Evolutionary conservation across 495 filamentous ascomycete genomes (phyloP), one percentile per base, ranked within the genome.

Genomic region (Aspergillus leporis): DNA sequence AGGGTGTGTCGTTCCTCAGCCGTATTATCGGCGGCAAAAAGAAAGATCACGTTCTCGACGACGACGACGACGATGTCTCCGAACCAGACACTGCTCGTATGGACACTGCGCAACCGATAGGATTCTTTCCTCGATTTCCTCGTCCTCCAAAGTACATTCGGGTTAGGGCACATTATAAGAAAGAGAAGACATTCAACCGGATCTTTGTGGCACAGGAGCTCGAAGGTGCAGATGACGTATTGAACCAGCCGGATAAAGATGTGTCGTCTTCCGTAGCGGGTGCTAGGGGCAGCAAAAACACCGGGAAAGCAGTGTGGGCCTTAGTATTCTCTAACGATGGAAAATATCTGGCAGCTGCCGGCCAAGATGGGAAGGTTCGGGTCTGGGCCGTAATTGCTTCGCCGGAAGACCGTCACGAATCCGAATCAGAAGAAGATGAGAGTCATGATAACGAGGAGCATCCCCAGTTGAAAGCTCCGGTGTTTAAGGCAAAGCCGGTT

Each of bases 191-290:
- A 53, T 98, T 98, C 70, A 83, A 91, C 58, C 86, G 87, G 31
- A 80, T 95, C 48, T 99, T 99, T 70, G 79, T 97, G 14, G 92
- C 94, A 0, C 94, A 99, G 74, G 90, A 97, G 66, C 74, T 99
- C 32, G 61, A 75, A 48, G 69, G 68, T 53, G 71, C 58, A 31
- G 70, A 60, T 31, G 43, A 48, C 43, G 47, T 50, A 51, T 65
- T 49, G 19, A 63, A 51, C 49, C 53, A 14, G 23, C 54, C 63
- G 54, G 68, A 72, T 49, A 70, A 70, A 45, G 67, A 70, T 32
- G 58, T 48, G 23, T 66, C 70, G 14, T 48, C 58, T 4, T 70
- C 70, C 0, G 63, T 70, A 1, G 62, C 74, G 18, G 73, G 70
- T 3, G 69, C 70, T 18, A 75, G 70, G 22, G 76, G 74, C 58